A percentile compares a stretch with the other conserved stretches of the same genome.
phyloP scores from a whole-genome alignment of 176 grass and related monocot species.

The Oryza rufipogon region DNA sequence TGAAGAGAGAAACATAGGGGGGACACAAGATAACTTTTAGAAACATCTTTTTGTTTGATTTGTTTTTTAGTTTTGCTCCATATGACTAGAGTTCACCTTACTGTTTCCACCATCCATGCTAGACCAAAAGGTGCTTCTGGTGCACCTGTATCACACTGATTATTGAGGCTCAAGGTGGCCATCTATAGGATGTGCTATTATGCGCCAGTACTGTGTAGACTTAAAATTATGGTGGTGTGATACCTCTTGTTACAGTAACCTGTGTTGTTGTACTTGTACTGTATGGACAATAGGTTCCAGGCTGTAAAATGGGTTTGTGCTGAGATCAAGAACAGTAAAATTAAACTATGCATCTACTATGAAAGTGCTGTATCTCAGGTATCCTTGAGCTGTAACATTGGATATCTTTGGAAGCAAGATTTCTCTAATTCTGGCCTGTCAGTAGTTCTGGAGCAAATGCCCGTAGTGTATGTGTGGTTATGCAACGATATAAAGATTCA shows the following conservation, averaged over 20 bases:
- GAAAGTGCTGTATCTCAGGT: too few species aligned
- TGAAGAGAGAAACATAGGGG: constrained; percentile 10
- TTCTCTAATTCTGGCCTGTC: neutral
- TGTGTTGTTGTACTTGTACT: constrained; percentile 18
- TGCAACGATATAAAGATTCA: too few species aligned
- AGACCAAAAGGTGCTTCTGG: neutral
- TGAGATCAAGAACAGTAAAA: neutral
- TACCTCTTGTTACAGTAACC: neutral
- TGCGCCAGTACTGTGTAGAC: neutral
- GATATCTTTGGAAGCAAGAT: neutral
- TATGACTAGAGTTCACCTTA: constrained; percentile 28
- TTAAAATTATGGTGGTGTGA: neutral
- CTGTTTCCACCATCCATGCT: constrained; percentile 12
- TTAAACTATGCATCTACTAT: neutral
- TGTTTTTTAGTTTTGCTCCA: constrained; percentile 9
- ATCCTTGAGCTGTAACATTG: neutral
- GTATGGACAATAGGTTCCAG: neutral
- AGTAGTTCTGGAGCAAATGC: neutral
- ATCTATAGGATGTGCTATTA: neutral
- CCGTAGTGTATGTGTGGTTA: neutral
- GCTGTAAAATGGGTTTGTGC: constrained; percentile 6
- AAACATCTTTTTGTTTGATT: constrained; percentile 23
- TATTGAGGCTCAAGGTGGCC: neutral
- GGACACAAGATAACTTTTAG: constrained; percentile 5
- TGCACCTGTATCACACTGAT: neutral